phyloP scores from a whole-genome alignment of 1,284 basidiomycete genomes.

The Hymenochaete sp. region DNA sequence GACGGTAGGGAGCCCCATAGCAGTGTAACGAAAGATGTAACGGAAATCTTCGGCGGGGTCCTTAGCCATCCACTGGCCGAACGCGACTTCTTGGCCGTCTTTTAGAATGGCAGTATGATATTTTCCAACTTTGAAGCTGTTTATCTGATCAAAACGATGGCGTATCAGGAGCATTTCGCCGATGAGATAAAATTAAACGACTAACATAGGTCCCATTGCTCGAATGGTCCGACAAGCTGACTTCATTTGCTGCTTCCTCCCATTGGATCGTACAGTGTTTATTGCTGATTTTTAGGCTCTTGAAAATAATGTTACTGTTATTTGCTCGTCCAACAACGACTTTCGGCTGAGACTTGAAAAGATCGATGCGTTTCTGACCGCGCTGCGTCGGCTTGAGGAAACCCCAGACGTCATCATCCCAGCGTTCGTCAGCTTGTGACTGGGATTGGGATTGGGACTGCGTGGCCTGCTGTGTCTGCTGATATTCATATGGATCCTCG shows the following conservation, averaged over 20 bases:
- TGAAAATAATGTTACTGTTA: slow-evolving; percentile 46
- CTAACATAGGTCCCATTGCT: slow-evolving; percentile 80
- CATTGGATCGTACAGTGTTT: slow-evolving; percentile 56
- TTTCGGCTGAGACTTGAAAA: slow-evolving; percentile 40
- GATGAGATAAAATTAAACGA: slow-evolving; percentile 7
- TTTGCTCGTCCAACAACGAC: slow-evolving; percentile 50
- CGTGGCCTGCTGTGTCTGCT: slow-evolving; percentile 26
- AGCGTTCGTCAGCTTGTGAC: slow-evolving; percentile 15
- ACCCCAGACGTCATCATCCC: slow-evolving; percentile 55
- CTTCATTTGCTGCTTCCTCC: slow-evolving; percentile 49
- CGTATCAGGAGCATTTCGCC: too few relatives aligned
- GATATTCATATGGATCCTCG: too few relatives aligned
- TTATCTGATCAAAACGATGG: too few relatives aligned
- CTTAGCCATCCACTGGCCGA: slow-evolving; percentile 49
- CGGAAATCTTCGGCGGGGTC: slow-evolving; percentile 52
- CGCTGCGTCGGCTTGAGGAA: slow-evolving; percentile 53
- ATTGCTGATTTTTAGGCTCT: slow-evolving; percentile 65
- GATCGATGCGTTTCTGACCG: slow-evolving; percentile 44
- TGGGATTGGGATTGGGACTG: slow-evolving; percentile 19
- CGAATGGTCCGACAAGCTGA: slow-evolving; percentile 63
- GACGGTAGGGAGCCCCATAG: slow-evolving; percentile 36
- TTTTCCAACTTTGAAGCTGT: slow-evolving; percentile 55
- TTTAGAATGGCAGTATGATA: slow-evolving; percentile 49
- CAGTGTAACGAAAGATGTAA: slow-evolving; percentile 48
- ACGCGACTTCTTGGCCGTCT: slow-evolving; percentile 77